phyloP scores from a whole-genome alignment of 2,329 filamentous ascomycete genomes.

The Apiospora aurea region DNA sequence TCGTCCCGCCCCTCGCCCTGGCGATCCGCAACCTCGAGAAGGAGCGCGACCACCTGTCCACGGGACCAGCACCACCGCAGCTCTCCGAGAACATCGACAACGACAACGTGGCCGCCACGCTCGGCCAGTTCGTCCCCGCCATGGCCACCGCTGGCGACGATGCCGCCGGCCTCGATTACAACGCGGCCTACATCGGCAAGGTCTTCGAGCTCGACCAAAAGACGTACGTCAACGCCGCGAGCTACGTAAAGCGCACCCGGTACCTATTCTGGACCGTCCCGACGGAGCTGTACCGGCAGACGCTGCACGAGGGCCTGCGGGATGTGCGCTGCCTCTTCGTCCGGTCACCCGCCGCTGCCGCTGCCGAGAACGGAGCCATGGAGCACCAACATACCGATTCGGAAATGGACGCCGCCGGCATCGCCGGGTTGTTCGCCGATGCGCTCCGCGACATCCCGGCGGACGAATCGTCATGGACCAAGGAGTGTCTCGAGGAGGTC shows the following conservation, averaged over 20 bases:
- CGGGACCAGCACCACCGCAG: background rate
- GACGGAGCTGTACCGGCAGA: constrained; percentile 26
- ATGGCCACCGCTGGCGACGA: background rate
- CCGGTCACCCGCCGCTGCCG: background rate
- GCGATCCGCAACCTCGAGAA: constrained; percentile 22
- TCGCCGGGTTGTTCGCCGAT: constrained; percentile 30
- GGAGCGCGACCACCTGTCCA: background rate
- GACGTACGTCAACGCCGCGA: constrained; percentile 29
- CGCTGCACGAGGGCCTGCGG: background rate
- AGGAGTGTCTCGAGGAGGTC: constrained; percentile 24
- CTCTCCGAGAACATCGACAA: background rate
- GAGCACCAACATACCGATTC: background rate
- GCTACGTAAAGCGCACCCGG: constrained; percentile 33
- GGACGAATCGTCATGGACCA: constrained; percentile 31
- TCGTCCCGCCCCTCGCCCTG: constrained; percentile 24
- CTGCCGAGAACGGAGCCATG: background rate
- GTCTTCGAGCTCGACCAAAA: constrained; percentile 33
- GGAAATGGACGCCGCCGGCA: constrained; percentile 25
- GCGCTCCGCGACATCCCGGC: constrained; percentile 30
- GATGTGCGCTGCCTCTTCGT: background rate
- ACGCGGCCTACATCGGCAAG: constrained; percentile 31
- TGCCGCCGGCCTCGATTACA: background rate
- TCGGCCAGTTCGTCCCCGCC: background rate
- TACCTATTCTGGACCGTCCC: constrained; percentile 40
- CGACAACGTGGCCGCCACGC: background rate